Evolutionary conservation across 768 basidiomycete species (phyloP).

Genomic region (Butyriboletus loyo): DNA sequence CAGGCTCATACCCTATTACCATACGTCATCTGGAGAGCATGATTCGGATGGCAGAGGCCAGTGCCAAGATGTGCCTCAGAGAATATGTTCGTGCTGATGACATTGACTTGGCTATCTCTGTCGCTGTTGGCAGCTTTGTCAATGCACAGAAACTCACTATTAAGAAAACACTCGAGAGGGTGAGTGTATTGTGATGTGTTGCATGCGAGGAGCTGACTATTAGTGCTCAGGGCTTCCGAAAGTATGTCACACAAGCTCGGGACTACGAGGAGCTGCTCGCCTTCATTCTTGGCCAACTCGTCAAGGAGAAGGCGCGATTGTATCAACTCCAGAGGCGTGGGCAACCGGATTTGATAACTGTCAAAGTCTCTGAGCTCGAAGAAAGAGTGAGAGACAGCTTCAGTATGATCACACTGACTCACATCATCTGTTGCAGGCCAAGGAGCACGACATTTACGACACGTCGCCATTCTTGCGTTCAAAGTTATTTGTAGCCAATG

Average conservation of each 20-base stretch:
- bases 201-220: slow-evolving; percentile 11
- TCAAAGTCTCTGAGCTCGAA: slow-evolving; percentile 82
- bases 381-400: slow-evolving; percentile 59
- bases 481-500: slow-evolving; percentile 82
- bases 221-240: slow-evolving; percentile 78
- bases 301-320: slow-evolving; percentile 90
- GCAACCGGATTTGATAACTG: slow-evolving; percentile 71
- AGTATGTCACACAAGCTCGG: slow-evolving; percentile 92
- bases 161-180: slow-evolving; percentile 95
- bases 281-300: slow-evolving; percentile 88
- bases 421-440: slow-evolving; percentile 54
- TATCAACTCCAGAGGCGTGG: slow-evolving; percentile 73
- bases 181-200: slow-evolving; percentile 27
- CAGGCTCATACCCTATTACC: slow-evolving; percentile 98
- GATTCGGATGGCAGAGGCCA: slow-evolving; percentile 99
- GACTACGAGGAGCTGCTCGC: slow-evolving; percentile 95
- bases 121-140: slow-evolving; percentile 92
- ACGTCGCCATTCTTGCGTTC: slow-evolving; percentile 81
- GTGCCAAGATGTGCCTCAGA: slow-evolving; percentile 95
- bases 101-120: slow-evolving; percentile 95
- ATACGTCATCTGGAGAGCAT: slow-evolving; percentile 97
- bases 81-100: slow-evolving; percentile 96
- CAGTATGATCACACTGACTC: slow-evolving; percentile 2
- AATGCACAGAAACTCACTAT: slow-evolving; percentile 97
- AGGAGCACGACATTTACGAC: slow-evolving; percentile 96